phyloP scores from a whole-genome alignment of 352 stramenopile genomes.

The Pilasporangium apinafurcum region DNA sequence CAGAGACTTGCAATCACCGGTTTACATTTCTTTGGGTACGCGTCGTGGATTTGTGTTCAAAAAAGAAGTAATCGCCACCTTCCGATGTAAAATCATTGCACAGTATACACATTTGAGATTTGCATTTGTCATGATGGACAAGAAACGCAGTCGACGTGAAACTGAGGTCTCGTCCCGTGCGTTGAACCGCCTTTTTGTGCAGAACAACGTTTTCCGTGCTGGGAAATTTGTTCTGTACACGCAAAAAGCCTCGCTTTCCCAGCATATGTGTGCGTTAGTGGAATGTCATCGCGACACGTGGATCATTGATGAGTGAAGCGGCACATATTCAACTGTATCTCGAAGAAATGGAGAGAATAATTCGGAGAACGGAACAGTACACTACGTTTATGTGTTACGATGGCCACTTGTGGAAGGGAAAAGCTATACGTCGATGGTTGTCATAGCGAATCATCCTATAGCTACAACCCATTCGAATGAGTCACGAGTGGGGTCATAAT shows the following conservation, averaged over 20 bases:
- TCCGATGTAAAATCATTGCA: slow-evolving; percentile 10
- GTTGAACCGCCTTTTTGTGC: slow-evolving; percentile 15
- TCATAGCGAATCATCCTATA: no score
- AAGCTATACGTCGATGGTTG: no score
- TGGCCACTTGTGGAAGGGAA: no score
- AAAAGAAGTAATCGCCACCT: slow-evolving; percentile 17
- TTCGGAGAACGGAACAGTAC: no score
- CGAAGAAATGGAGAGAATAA: no score
- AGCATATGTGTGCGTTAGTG: slow-evolving; percentile 6
- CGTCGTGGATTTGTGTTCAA: slow-evolving; percentile 34
- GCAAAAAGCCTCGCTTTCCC: slow-evolving; percentile 9
- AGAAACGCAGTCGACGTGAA: slow-evolving; percentile 17
- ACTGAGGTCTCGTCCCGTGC: slow-evolving; percentile 18
- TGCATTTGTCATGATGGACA: slow-evolving; percentile 21
- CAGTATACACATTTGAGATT: slow-evolving; percentile 21
- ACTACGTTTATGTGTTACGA: no score
- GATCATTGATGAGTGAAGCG: no score
- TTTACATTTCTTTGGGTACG: slow-evolving; percentile 14
- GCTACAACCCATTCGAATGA: no score
- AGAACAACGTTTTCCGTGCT: slow-evolving; percentile 27
- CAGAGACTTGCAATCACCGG: not conserved
- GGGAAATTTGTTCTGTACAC: slow-evolving; percentile 28
- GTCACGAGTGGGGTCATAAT: slow-evolving; percentile 8
- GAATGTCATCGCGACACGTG: not conserved
- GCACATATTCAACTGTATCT: not conserved